Base-by-base conservation (phyloP, 176 grass and related monocot species). In the Triticum monococcum region DNA sequence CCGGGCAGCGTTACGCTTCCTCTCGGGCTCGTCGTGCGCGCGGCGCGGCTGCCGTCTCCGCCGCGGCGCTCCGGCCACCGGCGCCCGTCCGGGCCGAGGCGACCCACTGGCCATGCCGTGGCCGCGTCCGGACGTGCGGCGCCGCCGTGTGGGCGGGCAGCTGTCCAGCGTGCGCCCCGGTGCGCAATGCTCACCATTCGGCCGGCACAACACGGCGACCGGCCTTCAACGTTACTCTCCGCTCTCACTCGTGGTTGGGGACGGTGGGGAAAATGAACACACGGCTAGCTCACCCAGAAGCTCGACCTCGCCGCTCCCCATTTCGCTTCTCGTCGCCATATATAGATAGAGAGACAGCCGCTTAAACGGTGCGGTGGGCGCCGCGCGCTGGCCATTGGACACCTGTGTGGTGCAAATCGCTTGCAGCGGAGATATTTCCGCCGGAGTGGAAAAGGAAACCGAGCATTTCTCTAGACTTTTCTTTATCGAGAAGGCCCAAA, bases 371-470 rank as follows among this genome's bases (percentile, higher is more conserved):
- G 70, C 22, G 70, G 70, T 14, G 70, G 70, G 37, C 40, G 70
- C 69, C 69, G 69, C 69, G 38, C 43, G 70, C 71, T 18, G 72
- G 25, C 72, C 72, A 30, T 8, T 5, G 43, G 72, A 75, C 72
- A 75, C 43, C 7, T 75, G 72, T 75, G 41, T 75, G 72, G 72
- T 75, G 43, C 72, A 4, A 52, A 75, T 52, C 7, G 43, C 72
- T 9, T 52, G 72, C 36, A 2, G 12, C 13, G 13, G 1, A 75
- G 23, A 52, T 75, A 50, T 75, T 75, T 75, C 10, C 43, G 41
- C 13, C 43, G 72, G 24, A 52, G 3, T 1, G 70, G 22, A 45
- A 14, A 24, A n/a, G 43, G 13, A 75, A 24, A 30, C 41, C 24
- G 24, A 8, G 23, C 7, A 48, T 12, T 48, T 26, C 12, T 48